phyloP scores from a whole-genome alignment of 306 rosid genomes.

The Cucumis cinereus region DNA sequence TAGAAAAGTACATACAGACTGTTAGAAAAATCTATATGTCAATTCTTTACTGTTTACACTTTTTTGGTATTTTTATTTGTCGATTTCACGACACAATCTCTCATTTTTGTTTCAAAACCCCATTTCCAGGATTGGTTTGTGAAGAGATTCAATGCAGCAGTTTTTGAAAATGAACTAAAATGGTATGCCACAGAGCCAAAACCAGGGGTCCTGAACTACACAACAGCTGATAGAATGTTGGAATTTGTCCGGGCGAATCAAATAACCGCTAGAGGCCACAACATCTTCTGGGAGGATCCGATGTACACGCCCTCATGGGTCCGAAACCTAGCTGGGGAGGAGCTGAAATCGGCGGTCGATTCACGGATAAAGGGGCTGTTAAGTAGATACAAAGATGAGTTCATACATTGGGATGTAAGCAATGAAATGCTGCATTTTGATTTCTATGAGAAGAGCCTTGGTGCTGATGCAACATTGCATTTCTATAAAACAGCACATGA shows the following conservation, averaged over 20 bases:
- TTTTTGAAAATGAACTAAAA: conserved; percentile 86
- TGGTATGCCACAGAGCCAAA: conserved; percentile 91
- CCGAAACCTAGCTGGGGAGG: conserved; percentile 35
- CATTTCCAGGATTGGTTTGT: conserved; percentile 63
- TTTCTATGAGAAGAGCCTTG: conserved; percentile 71
- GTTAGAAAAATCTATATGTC: too few species aligned
- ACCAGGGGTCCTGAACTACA: conserved; percentile 52
- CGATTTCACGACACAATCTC: neutral
- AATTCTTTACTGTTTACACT: too few species aligned
- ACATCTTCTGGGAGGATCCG: conserved; percentile 94
- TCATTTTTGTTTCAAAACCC: neutral
- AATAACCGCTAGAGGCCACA: conserved; percentile 75
- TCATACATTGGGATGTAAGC: conserved; percentile 91
- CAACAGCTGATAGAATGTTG: conserved; percentile 57
- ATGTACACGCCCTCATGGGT: conserved; percentile 64
- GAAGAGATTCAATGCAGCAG: conserved; percentile 70
- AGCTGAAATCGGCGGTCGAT: conserved; percentile 43
- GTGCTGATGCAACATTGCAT: conserved; percentile 49
- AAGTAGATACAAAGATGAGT: conserved; percentile 60
- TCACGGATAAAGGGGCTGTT: conserved; percentile 50
- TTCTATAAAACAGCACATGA: conserved; percentile 58
- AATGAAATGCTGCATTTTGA: conserved; percentile 95
- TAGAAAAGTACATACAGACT: too few species aligned
- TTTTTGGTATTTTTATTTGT: too few species aligned
- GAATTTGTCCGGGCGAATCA: conserved; percentile 52